These are phyloP conservation scores for Fragaria vesca DNA, from an alignment of 306 rosid genomes.

Conservation along the genomic window DNA sequence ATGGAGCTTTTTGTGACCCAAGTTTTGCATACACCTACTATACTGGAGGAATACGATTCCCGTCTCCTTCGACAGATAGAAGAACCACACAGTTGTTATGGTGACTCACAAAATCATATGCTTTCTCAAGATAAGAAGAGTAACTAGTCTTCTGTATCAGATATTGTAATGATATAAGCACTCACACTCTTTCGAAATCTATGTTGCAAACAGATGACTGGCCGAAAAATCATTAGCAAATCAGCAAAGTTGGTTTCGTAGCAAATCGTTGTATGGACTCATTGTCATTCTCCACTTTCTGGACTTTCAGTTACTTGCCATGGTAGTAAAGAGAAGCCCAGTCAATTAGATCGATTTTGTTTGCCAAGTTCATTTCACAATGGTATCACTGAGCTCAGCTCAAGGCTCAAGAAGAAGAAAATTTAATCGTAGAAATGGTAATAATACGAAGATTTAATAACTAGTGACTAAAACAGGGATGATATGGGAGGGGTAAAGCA, in stretches of 20 bases:
- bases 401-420: too few relatives aligned
- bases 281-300: too few relatives aligned
- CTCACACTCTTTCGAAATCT: background rate
- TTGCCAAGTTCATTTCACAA: too few relatives aligned
- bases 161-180: background rate
- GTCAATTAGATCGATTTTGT: too few relatives aligned
- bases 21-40: conserved; percentile 21
- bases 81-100: background rate
- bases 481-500: background rate
- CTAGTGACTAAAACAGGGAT: background rate
- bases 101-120: background rate
- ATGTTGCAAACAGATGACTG: background rate
- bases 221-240: background rate
- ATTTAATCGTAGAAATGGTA: too few relatives aligned
- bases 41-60: background rate
- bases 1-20: conserved; percentile 19
- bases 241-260: background rate
- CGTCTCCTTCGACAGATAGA: conserved; percentile 6
- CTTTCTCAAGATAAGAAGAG: background rate
- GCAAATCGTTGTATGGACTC: too few relatives aligned
- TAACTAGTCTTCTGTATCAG: background rate
- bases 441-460: too few relatives aligned
- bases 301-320: too few relatives aligned
- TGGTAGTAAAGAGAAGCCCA: too few relatives aligned
- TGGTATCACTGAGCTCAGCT: too few relatives aligned